Evolutionary conservation across 371 early-diverging fungal species (phyloP).

Genomic region (Mycotypha africana): DNA sequence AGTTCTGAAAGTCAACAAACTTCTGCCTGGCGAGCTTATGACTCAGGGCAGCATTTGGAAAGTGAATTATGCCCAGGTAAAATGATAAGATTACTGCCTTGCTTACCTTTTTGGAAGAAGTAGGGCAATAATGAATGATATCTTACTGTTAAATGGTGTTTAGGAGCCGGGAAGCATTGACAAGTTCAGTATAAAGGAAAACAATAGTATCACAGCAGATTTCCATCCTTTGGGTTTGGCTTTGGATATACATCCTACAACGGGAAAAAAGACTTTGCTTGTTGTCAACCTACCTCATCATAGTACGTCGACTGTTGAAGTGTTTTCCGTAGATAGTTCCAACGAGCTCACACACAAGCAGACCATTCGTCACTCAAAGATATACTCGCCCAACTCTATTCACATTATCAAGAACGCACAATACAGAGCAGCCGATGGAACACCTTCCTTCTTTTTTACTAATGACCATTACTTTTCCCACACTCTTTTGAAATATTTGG

Average conservation of each 20-base stretch:
- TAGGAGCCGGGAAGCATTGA: slow-evolving; percentile 11
- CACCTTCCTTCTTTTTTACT: slow-evolving; percentile 38
- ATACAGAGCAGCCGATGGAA: slow-evolving; percentile 24
- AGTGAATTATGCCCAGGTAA: slow-evolving; percentile 22
- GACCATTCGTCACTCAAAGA: slow-evolving; percentile 17
- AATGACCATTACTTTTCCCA: slow-evolving; percentile 25
- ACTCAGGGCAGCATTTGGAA: slow-evolving; percentile 25
- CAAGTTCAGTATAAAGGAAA: slow-evolving; percentile 4
- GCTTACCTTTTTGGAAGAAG: not conserved
- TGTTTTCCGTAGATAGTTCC: slow-evolving; percentile 13
- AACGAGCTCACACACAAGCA: slow-evolving; percentile 11
- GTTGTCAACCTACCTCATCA: slow-evolving; percentile 19
- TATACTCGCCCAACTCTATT: slow-evolving; percentile 30
- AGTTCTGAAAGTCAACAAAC: slow-evolving; percentile 18
- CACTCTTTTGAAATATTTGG: slow-evolving; percentile 15
- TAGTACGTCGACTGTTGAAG: slow-evolving; percentile 11
- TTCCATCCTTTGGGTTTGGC: slow-evolving; percentile 23
- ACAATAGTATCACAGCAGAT: slow-evolving; percentile 1
- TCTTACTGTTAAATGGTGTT: not conserved
- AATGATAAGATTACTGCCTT: not conserved
- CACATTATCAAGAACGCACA: slow-evolving; percentile 16
- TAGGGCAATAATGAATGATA: too few species aligned
- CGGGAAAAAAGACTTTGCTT: slow-evolving; percentile 5
- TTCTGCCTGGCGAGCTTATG: slow-evolving; percentile 2
- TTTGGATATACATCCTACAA: slow-evolving; percentile 10